Base-by-base conservation (phyloP, 2,329 filamentous ascomycete genomes). In the Pseudophaeomoniella oleicola region DNA sequence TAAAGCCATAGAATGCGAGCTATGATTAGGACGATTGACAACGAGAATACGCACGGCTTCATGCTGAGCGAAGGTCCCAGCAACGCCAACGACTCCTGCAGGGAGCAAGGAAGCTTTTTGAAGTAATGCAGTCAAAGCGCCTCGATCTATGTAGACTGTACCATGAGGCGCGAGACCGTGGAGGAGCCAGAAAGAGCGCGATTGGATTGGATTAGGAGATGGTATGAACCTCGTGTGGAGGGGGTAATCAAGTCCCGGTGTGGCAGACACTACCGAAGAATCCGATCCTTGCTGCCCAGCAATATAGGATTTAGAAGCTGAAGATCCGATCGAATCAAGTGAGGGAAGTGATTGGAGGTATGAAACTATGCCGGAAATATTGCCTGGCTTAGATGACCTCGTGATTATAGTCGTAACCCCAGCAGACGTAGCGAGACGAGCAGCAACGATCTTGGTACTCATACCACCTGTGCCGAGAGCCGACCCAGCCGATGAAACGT, bases 341-440 rank as follows among this genome's bases (percentile, higher is more conserved):
- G 48, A 41, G 5, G 32, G 36, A 17, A 70, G 64, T 5, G 69
- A 65, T 57, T 92, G 81, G 34, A 85, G 71, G 56, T 94, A 83
- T 33, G 70, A 71, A 39, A 94, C 82, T 44, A 98, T 94, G 46
- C 79, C 78, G 45, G 78, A 66, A 40, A 98, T 87, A 53, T 96
- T 96, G 16, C 84, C 86, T 0, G 90, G 90, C 43, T 81, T 87
- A n/a, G 82, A 90, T 39, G 85, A 93, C 45, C 81, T 78, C 5
- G 90, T 94, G 52, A 98, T 96, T 52, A 98, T 75, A 3, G 90
- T 96, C 1, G 86, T 96, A 22, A 96, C 88, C 32, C 90, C 90
- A 10, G 86, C 90, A 22, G 87, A 90, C 4, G 87, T 94, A 19
- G 88, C 90, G 29, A 98, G 71, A 37, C 83, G 76, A 16, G 90